Percentiles rank a stretch among this genome's conserved stretches.
phyloP scores from a whole-genome alignment of 176 grass and related monocot species.

The Pontederia paniculata region DNA sequence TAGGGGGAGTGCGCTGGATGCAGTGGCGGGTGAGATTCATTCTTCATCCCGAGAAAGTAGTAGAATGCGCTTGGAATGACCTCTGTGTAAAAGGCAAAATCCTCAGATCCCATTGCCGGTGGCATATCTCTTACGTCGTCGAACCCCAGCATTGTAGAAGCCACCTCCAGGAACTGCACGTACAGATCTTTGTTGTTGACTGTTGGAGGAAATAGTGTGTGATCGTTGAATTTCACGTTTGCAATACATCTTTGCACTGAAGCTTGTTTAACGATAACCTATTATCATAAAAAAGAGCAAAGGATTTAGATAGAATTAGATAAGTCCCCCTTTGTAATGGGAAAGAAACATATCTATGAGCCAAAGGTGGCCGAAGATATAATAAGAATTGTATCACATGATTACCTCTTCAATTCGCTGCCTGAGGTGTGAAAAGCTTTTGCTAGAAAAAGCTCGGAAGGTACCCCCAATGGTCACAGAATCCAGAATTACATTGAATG shows the following conservation, averaged over 20 bases:
- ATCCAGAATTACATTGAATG: slow-evolving; percentile 21
- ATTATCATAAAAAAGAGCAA: slow-evolving; percentile 10
- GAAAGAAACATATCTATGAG: too few species aligned
- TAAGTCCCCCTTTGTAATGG: background rate
- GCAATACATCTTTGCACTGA: slow-evolving; percentile 69
- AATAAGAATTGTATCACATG: too few species aligned
- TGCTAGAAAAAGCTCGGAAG: slow-evolving; percentile 19
- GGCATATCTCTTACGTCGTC: slow-evolving; percentile 45
- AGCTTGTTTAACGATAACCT: slow-evolving; percentile 86
- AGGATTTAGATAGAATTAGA: background rate
- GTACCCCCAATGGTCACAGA: slow-evolving; percentile 22
- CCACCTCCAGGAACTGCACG: slow-evolving; percentile 45
- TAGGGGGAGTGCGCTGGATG: slow-evolving; percentile 41
- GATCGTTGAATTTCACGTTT: slow-evolving; percentile 40
- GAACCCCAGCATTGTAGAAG: slow-evolving; percentile 36
- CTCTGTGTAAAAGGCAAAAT: slow-evolving; percentile 63
- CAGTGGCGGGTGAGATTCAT: slow-evolving; percentile 20
- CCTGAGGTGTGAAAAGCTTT: slow-evolving; percentile 17
- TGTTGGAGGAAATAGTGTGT: slow-evolving; percentile 57
- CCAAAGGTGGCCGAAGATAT: too few species aligned
- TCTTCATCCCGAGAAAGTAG: slow-evolving; percentile 65
- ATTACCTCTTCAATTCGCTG: slow-evolving; percentile 20
- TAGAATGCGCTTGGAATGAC: slow-evolving; percentile 44
- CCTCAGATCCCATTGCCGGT: slow-evolving; percentile 66
- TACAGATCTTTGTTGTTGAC: slow-evolving; percentile 46